Evolutionary conservation across 441 rosid species (phyloP).

Genomic region (Sinapis alba): DNA sequence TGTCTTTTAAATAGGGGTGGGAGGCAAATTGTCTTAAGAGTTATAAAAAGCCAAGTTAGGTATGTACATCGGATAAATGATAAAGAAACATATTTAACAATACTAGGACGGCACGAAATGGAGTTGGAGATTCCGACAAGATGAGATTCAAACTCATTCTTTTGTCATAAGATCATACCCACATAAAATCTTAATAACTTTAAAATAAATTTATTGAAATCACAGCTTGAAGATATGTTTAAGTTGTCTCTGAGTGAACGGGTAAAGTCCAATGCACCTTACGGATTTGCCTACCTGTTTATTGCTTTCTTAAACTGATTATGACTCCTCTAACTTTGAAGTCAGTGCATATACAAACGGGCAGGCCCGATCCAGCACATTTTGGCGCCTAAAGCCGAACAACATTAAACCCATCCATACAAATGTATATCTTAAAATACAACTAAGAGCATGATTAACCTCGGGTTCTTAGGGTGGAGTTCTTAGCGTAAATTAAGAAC

Average conservation of each 20-base stretch:
- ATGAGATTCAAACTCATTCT: conserved; percentile 55
- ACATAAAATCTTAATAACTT: conserved; percentile 24
- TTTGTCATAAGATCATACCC: conserved; percentile 50
- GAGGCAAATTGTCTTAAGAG: conserved; percentile 30
- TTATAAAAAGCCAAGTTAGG: conserved; percentile 40
- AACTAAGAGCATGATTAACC: no score
- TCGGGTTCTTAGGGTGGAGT: no score
- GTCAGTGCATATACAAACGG: conserved; percentile 1
- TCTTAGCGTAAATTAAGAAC: no score
- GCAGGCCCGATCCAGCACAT: no score
- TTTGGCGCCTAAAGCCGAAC: no score
- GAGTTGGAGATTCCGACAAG: conserved; percentile 51
- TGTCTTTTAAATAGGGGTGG: conserved; percentile 33
- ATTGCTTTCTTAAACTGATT: conserved; percentile 20
- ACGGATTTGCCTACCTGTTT: conserved; percentile 38
- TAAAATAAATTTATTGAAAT: conserved; percentile 21
- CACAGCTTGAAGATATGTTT: conserved; percentile 42
- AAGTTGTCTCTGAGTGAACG: conserved; percentile 21
- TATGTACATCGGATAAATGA: conserved; percentile 26
- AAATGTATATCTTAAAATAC: no score
- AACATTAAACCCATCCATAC: no score
- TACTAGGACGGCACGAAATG: conserved; percentile 47
- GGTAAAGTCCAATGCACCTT: conserved; percentile 37
- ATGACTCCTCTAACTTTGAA: not conserved
- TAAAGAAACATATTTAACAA: conserved; percentile 24